These are phyloP conservation scores for Flueggea neowawraea DNA, from an alignment of 441 rosid genomes.

Conservation along the genomic window DNA sequence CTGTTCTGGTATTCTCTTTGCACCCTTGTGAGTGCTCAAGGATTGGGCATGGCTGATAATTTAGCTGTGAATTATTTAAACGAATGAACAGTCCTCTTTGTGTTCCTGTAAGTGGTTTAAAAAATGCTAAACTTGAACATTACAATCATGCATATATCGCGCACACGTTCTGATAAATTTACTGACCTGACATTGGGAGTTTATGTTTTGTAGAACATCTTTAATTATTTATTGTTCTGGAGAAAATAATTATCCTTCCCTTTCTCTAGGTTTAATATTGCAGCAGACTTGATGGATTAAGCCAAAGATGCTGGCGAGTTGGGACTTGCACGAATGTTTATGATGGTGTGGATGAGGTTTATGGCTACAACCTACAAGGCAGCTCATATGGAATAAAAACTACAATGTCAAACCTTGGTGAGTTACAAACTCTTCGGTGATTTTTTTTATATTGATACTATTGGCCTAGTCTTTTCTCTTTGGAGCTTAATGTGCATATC, in stretches of 20 bases:
- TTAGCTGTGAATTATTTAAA: constrained; percentile 7
- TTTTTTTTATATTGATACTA: background rate
- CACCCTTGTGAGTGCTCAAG: background rate
- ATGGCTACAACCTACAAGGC: constrained; percentile 99
- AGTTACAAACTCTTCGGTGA: background rate
- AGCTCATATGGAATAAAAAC: constrained; percentile 98
- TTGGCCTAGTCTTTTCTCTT: no score
- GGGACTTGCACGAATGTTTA: constrained; percentile 90
- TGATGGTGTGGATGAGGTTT: constrained; percentile 99
- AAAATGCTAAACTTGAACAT: constrained; percentile 11
- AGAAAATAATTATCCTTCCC: constrained; percentile 13
- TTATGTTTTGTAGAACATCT: background rate
- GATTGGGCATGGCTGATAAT: background rate
- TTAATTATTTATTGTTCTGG: constrained; percentile 11
- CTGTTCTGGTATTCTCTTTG: background rate
- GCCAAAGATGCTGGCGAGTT: constrained; percentile 73
- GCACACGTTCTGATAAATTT: background rate
- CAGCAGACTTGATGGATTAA: constrained; percentile 81
- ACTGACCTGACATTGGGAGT: constrained; percentile 1
- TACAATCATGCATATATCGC: background rate
- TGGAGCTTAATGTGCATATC: no score
- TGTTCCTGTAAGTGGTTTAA: constrained; percentile 11
- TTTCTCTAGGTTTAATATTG: constrained; percentile 82
- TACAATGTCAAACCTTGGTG: constrained; percentile 99
- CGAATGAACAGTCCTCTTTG: background rate